These are phyloP conservation scores for Cardamine resedifolia DNA, from an alignment of 345 rosid species.

Conservation along the genomic window DNA sequence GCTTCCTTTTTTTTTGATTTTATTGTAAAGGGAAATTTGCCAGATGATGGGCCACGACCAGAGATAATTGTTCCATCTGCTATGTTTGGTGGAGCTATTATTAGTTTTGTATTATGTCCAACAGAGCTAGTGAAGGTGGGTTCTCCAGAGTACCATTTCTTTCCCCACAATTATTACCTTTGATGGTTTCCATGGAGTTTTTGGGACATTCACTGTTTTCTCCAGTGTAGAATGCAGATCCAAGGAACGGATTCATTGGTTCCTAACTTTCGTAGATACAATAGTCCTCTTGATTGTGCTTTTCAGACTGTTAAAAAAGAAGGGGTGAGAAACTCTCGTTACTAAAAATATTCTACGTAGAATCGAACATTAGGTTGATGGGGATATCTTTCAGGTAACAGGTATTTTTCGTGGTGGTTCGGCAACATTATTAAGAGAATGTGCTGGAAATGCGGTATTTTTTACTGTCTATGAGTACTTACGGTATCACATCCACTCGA, in stretches of 20 bases:
- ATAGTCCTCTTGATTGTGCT: conserved; percentile 78
- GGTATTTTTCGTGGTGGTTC: conserved; percentile 91
- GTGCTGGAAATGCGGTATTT: conserved; percentile 77
- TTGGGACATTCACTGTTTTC: conserved; percentile 41
- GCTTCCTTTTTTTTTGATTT: background rate
- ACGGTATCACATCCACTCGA: conserved; percentile 64
- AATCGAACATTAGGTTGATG: conserved; percentile 35
- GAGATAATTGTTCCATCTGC: conserved; percentile 86
- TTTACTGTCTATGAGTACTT: conserved; percentile 77
- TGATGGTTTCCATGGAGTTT: conserved; percentile 29
- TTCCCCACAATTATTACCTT: background rate
- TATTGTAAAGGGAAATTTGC: conserved; percentile 52
- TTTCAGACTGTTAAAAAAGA: conserved; percentile 67
- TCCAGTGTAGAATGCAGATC: conserved; percentile 99
- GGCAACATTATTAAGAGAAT: conserved; percentile 78
- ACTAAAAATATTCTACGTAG: background rate
- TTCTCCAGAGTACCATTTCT: conserved; percentile 12
- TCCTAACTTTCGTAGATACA: conserved; percentile 62
- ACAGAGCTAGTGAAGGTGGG: conserved; percentile 86
- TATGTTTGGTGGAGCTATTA: conserved; percentile 82
- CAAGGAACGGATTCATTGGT: conserved; percentile 82
- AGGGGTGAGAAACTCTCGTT: conserved; percentile 67
- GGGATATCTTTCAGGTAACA: conserved; percentile 60
- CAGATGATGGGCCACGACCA: conserved; percentile 54
- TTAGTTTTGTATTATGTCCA: conserved; percentile 86